Percentiles rank a stretch among this genome's conserved stretches.
phyloP scores from a whole-genome alignment of 257 asterid genomes.

The Pogostemon cablin region DNA sequence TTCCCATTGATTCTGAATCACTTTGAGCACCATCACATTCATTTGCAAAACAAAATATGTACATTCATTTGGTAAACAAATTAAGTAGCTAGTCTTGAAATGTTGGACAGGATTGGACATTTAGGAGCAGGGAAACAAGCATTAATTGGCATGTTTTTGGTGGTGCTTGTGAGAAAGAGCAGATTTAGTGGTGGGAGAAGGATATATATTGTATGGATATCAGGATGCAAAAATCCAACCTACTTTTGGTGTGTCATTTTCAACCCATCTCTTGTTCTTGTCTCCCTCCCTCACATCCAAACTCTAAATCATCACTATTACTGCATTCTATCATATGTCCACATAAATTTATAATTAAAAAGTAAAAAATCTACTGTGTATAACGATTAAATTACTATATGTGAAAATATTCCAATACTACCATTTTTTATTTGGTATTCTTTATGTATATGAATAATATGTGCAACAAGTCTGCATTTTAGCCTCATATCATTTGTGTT shows the following conservation, averaged over 20 bases:
- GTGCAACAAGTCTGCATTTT: too few relatives aligned
- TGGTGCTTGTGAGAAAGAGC: conserved; percentile 30
- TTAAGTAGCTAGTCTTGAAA: background rate
- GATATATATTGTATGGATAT: conserved; percentile 34
- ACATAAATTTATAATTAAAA: too few relatives aligned
- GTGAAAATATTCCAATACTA: too few relatives aligned
- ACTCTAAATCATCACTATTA: background rate
- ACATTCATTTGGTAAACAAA: background rate
- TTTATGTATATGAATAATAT: too few relatives aligned
- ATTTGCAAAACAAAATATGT: background rate
- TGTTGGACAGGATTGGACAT: conserved; percentile 3
- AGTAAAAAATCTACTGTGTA: too few relatives aligned
- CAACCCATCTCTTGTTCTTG: conserved; percentile 57
- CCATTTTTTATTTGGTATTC: too few relatives aligned
- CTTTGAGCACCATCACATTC: background rate
- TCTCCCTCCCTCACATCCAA: conserved; percentile 27
- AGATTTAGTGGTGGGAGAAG: conserved; percentile 4
- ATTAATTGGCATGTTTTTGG: conserved; percentile 16
- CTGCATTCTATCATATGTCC: too few relatives aligned
- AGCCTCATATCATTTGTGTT: too few relatives aligned
- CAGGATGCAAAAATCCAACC: conserved; percentile 41
- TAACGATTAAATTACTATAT: too few relatives aligned
- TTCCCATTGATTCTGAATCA: too few relatives aligned
- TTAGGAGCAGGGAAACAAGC: background rate
- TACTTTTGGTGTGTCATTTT: conserved; percentile 32